Evolutionary conservation across 495 filamentous ascomycete genomes (phyloP), one percentile per base, ranked within the genome.

Genomic region (Hyaloscypha hepaticicola): DNA sequence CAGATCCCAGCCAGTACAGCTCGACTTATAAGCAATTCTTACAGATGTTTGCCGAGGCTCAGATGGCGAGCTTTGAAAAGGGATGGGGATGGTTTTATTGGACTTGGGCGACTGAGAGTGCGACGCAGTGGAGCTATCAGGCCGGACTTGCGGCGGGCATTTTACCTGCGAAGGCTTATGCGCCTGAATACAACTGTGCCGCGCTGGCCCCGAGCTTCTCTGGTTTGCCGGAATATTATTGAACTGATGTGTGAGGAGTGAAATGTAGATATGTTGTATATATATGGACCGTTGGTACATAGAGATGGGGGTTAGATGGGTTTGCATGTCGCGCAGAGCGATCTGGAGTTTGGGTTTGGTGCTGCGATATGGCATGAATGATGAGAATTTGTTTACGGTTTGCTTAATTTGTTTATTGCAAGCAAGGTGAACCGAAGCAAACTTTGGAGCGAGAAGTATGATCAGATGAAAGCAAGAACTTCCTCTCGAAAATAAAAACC

Each of bases 61-160:
- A 99, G 79, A 98, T 99, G 91, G 77, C 83, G 19, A 89, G 86
- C 29, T 99, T 97, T 66, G 93, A 96, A 75, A 85, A 87, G 51
- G 91, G 89, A 7, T 93, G 90, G 87, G 96, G 96, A 55, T 98
- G 96, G 95, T 93, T 96, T 77, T 98, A 98, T 78, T 99, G 96
- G 96, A 97, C 93, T 25, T 92, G 89, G 91, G 78, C 85, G 64
- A 93, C 89, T 3, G 88, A 93, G 77, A 82, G 76, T 45, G 88
- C 92, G 55, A 79, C 87, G 45, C 95, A 98, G 77, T 99, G 95
- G 95, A 96, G 92, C 75, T 99, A 94, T 73, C 92, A 91, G 74
- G 83, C 85, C 66, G 93, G 92, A 0, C 81, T 96, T 75, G 86
- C 84, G 65, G 91, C 90, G 6, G 93, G 93, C 5, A 94, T 91